A percentile compares a stretch with the other conserved stretches of the same genome.
Conservation (phyloP, 352 stramenopile genomes). For the Pythium rishiriense region DNA sequence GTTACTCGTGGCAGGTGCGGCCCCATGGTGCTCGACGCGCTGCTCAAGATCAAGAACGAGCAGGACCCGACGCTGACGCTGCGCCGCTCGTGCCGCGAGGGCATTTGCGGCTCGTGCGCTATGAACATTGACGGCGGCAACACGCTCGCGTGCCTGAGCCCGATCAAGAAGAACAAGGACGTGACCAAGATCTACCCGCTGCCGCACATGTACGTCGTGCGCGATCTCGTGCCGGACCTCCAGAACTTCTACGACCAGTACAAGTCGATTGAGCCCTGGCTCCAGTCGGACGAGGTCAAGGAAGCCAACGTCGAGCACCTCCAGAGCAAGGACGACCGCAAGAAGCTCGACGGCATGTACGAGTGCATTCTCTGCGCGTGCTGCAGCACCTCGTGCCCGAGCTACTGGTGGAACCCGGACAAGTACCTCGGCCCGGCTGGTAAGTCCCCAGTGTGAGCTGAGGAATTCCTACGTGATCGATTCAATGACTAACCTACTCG, state of each 20-base stretch:
- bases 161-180: conserved; percentile 94
- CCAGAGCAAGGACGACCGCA: conserved; percentile 95
- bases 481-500: not conserved
- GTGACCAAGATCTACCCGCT: conserved; percentile 98
- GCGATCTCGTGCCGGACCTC: conserved; percentile 99
- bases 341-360: conserved; percentile 99
- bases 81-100: conserved; percentile 97
- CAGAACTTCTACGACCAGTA: conserved; percentile 99
- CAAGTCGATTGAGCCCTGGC: conserved; percentile 98
- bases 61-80: conserved; percentile 99
- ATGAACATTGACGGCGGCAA: conserved; percentile 99
- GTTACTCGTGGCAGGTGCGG: conserved; percentile 70
- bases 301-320: conserved; percentile 85
- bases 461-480: not conserved
- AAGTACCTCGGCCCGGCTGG: conserved; percentile 93
- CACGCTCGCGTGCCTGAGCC: conserved; percentile 97
- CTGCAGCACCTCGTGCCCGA: conserved; percentile 98
- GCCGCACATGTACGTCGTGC: conserved; percentile 99
- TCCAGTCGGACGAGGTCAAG: conserved; percentile 93
- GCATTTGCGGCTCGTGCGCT: conserved; percentile 99
- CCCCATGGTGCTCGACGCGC: conserved; percentile 99
- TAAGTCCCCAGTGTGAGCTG: conserved; percentile 22
- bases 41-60: conserved; percentile 99
- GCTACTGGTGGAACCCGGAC: conserved; percentile 99
- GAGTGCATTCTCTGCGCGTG: conserved; percentile 99